Evolutionary conservation across 2,329 filamentous ascomycete genomes (phyloP), one percentile per base, ranked within the genome.

Genomic region (Talaromyces islandicus): DNA sequence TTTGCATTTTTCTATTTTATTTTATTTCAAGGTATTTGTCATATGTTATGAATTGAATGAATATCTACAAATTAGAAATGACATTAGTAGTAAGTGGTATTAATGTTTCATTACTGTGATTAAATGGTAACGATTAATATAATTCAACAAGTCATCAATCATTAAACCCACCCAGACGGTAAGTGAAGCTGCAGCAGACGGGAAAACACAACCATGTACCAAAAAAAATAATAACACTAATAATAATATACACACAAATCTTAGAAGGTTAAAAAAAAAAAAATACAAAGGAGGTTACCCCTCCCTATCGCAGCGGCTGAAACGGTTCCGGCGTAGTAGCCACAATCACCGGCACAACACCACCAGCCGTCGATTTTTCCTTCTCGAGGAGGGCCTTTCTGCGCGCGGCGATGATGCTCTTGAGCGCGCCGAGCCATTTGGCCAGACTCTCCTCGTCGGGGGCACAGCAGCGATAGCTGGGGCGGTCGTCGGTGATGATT

Each of bases 401-500:
- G 29, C 72, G 70, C 14, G 71, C 70, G 50, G 72, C 70, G 29
- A 78, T 62, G 32, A 78, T 74, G 60, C 92, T 96, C 78, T 97
- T 97, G 77, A 97, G 87, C 0, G 92, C 90, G 2, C 93, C 94
- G 0, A 99, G 81, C 78, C 91, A 96, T 65, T 88, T 88, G 43
- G 92, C 87, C 60, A 97, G 78, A 1, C 83, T 81, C 68, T 97
- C 91, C 73, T 99, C 94, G 68, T 91, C 87, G 21, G 85, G 80
- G 0, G 92, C 86, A 70, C 88, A 90, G 65, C 94, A 89, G 30
- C 88, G 84, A 67, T 88, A 90, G 25, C 52, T 62, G 59, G 84
- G 89, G 76, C 91, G 94, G 71, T 97, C 93, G 68, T 97, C 93
- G 38, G 89, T 90, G 69, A 99, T 96, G 68, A 97, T 84, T 75